Percentiles rank a stretch among this genome's conserved stretches.
phyloP scores from a whole-genome alignment of 1,284 basidiomycete genomes.

The Vanrija sp. region DNA sequence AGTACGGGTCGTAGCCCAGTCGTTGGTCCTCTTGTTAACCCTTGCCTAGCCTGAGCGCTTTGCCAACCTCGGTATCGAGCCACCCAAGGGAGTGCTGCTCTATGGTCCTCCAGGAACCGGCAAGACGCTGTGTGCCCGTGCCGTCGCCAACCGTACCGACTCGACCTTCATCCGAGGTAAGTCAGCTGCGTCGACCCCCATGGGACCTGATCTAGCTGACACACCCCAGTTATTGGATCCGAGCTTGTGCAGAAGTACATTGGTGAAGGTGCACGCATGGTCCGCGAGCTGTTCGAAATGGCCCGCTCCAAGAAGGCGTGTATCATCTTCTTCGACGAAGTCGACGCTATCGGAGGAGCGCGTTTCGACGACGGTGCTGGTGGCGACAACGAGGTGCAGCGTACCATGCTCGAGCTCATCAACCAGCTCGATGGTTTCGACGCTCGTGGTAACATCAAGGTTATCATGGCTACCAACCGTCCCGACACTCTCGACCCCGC shows the following conservation, averaged over 20 bases:
- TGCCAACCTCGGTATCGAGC: conserved; percentile 96
- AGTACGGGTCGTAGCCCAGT: conserved; percentile 35
- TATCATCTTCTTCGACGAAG: conserved; percentile 99
- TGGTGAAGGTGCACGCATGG: conserved; percentile 98
- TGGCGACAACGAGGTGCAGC: conserved; percentile 97
- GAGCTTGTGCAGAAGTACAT: conserved; percentile 99
- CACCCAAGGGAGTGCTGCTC: conserved; percentile 94
- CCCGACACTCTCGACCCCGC: conserved; percentile 98
- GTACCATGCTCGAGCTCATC: conserved; percentile 99
- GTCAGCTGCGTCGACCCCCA: neutral
- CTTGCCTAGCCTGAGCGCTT: conserved; percentile 83
- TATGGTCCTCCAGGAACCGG: conserved; percentile 96
- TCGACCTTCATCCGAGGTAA: conserved; percentile 91
- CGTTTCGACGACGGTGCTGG: conserved; percentile 98
- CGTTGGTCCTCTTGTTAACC: conserved; percentile 5
- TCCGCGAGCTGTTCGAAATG: conserved; percentile 98
- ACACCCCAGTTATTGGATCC: conserved; percentile 69
- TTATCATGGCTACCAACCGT: conserved; percentile 98
- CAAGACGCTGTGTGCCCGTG: conserved; percentile 96
- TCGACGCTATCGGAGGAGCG: conserved; percentile 88
- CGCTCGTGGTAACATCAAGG: conserved; percentile 97
- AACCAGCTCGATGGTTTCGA: conserved; percentile 99
- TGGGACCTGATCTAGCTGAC: neutral
- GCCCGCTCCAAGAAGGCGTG: conserved; percentile 98
- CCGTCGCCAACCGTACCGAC: conserved; percentile 97